These are phyloP conservation scores for Fulvia fulva DNA, from an alignment of 2,329 filamentous ascomycete species.

Conservation along the genomic window DNA sequence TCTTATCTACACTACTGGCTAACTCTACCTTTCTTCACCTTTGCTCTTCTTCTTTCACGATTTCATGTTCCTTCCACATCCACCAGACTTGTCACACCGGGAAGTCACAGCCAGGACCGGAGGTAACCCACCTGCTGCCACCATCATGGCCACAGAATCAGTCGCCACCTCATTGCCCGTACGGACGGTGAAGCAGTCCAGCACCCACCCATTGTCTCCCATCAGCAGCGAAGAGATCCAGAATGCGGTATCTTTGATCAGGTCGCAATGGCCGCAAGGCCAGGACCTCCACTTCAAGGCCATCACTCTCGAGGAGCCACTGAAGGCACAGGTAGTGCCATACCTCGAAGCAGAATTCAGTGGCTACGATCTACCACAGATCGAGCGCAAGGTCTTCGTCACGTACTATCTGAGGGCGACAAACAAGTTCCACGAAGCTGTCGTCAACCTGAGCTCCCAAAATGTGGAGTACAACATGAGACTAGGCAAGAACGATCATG, in stretches of 20 bases:
- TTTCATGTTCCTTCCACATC: background rate
- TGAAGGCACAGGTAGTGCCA: conserved; percentile 31
- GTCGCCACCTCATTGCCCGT: conserved; percentile 24
- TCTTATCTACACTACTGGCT: background rate
- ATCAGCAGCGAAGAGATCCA: conserved; percentile 56
- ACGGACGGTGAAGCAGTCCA: conserved; percentile 21
- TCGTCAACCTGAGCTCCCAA: conserved; percentile 51
- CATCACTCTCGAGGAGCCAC: conserved; percentile 46
- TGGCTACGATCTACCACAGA: conserved; percentile 38
- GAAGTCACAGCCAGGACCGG: too few relatives aligned
- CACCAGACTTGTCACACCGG: background rate
- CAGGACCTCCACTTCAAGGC: conserved; percentile 62
- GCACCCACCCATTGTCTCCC: conserved; percentile 57
- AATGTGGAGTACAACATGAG: conserved; percentile 55
- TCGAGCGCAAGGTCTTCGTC: conserved; percentile 50
- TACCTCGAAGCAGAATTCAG: conserved; percentile 32
- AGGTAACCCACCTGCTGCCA: background rate
- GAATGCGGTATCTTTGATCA: conserved; percentile 48
- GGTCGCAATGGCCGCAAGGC: conserved; percentile 51
- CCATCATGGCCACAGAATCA: conserved; percentile 17
- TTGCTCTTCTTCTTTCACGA: background rate
- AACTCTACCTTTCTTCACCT: background rate
- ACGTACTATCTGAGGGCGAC: conserved; percentile 58
- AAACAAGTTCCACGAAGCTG: conserved; percentile 56
- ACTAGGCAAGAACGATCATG: conserved; percentile 56